phyloP scores from a whole-genome alignment of 2,329 filamentous ascomycete species.

The Daldinia eschscholtzii region DNA sequence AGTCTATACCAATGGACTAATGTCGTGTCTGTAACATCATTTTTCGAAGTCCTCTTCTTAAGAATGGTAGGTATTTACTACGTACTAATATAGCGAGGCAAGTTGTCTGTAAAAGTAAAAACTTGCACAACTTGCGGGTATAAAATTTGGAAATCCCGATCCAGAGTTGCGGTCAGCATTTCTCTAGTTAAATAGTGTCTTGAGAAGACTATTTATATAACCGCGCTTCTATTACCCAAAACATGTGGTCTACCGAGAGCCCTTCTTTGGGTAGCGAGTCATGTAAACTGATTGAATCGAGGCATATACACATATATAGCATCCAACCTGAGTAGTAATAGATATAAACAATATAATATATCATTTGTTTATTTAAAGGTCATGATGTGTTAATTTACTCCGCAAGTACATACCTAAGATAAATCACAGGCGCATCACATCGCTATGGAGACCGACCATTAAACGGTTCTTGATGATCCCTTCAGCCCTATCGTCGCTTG shows the following conservation, averaged over 20 bases:
- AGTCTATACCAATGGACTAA: neutral
- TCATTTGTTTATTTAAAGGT: neutral
- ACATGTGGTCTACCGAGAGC: neutral
- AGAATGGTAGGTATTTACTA: neutral
- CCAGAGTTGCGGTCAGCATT: too few species aligned
- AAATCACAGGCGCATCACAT: neutral
- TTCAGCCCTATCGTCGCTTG: constrained; percentile 1
- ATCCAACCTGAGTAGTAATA: neutral
- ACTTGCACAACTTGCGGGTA: too few species aligned
- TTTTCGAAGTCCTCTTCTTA: neutral
- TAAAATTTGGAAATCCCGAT: too few species aligned
- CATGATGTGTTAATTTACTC: neutral
- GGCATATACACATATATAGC: neutral
- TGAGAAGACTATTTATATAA: too few species aligned
- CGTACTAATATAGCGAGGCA: too few species aligned
- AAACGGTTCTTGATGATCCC: neutral
- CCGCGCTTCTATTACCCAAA: neutral
- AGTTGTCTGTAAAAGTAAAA: too few species aligned
- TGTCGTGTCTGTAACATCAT: neutral
- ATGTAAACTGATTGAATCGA: neutral
- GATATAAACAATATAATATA: neutral
- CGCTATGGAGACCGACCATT: neutral
- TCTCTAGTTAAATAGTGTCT: too few species aligned
- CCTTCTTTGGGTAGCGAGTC: neutral
- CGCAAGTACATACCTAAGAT: neutral